These are phyloP conservation scores for Sphaerostilbella broomeana DNA, from an alignment of 2,329 filamentous ascomycete genomes.

Conservation along the genomic window DNA sequence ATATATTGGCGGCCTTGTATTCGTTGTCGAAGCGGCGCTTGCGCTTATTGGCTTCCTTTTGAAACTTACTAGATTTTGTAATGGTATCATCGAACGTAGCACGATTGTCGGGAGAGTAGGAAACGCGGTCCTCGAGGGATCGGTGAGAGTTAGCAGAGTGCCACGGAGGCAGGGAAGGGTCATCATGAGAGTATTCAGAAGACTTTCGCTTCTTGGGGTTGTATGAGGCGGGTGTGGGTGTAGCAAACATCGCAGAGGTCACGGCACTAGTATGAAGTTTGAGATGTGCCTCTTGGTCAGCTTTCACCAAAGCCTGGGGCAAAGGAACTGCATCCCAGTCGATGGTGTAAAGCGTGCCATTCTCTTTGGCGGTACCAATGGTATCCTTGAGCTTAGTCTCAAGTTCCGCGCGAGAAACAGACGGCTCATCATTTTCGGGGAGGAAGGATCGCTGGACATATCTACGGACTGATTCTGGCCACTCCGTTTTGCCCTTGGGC, in stretches of 20 bases:
- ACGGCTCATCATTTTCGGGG: slow-evolving; percentile 58
- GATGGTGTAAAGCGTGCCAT: slow-evolving; percentile 61
- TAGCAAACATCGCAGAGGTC: slow-evolving; percentile 15
- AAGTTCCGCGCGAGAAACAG: slow-evolving; percentile 63
- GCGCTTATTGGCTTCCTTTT: slow-evolving; percentile 84
- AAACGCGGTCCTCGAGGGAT: slow-evolving; percentile 69
- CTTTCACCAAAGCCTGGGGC: slow-evolving; percentile 75
- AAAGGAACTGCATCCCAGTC: slow-evolving; percentile 81
- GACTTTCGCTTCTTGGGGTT: slow-evolving; percentile 78
- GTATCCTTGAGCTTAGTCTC: slow-evolving; percentile 78
- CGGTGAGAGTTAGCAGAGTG: slow-evolving; percentile 57
- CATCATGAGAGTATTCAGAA: slow-evolving; percentile 50
- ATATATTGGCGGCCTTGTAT: slow-evolving; percentile 50
- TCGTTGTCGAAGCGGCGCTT: slow-evolving; percentile 76
- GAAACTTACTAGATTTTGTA: slow-evolving; percentile 74
- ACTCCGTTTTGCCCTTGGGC: slow-evolving; percentile 61
- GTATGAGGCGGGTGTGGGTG: slow-evolving; percentile 23
- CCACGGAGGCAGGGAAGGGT: slow-evolving; percentile 59
- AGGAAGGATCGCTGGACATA: slow-evolving; percentile 91
- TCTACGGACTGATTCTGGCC: slow-evolving; percentile 72
- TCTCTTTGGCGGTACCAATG: slow-evolving; percentile 76
- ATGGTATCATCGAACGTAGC: slow-evolving; percentile 39
- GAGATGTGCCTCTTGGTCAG: slow-evolving; percentile 53
- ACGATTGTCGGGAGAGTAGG: slow-evolving; percentile 45
- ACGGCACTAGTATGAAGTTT: slow-evolving; percentile 29